Percentiles rank a stretch among this genome's conserved stretches.
phyloP scores from a whole-genome alignment of 169 alveolate genomes.

The Ichthyophthirius multifiliis region DNA sequence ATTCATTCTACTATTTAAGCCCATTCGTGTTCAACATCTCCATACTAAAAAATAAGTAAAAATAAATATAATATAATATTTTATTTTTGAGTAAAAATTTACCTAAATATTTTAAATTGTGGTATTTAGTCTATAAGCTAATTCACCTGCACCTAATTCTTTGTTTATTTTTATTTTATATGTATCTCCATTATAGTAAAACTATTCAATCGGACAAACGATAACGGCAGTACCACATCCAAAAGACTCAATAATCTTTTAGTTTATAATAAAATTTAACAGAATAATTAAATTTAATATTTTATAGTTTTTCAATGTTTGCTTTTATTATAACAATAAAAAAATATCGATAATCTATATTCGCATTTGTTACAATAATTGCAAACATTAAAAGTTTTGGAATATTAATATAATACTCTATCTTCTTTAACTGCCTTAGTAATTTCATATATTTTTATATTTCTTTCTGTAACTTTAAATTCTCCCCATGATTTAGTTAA shows the following conservation, averaged over 20 bases:
- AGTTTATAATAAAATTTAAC: no score
- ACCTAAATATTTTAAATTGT: constrained; percentile 27
- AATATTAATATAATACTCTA: constrained; percentile 26
- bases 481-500: constrained; percentile 41
- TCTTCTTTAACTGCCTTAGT: constrained; percentile 49
- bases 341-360: no score
- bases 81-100: not conserved
- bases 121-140: constrained; percentile 17
- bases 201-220: constrained; percentile 48
- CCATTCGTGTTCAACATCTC: constrained; percentile 9
- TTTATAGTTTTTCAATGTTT: not conserved
- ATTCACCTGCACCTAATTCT: constrained; percentile 39
- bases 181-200: constrained; percentile 29
- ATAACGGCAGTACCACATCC: constrained; percentile 72
- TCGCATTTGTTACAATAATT: no score
- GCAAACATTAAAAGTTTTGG: no score
- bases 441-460: constrained; percentile 44
- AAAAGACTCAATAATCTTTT: constrained; percentile 49
- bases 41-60: not conserved
- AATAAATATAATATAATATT: not conserved
- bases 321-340: no score
- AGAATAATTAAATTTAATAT: not conserved
- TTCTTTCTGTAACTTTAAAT: constrained; percentile 60
- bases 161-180: constrained; percentile 41
- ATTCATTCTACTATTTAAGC: not conserved